Evolutionary conservation across 1,139 yeast species (phyloP).

Genomic region (Blastobotrys capitulatus): DNA sequence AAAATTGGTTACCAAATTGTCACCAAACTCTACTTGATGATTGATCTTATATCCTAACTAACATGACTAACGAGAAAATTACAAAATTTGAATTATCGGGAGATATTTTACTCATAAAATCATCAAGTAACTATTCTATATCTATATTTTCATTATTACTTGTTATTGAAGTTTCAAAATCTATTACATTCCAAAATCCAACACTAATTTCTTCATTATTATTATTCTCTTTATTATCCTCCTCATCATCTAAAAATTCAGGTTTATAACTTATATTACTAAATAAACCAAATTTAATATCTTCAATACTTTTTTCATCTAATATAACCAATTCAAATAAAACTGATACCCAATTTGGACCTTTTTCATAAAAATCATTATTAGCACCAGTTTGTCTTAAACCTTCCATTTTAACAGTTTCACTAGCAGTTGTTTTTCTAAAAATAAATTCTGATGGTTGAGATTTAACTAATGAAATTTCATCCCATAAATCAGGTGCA

Average conservation of each 20-base stretch:
- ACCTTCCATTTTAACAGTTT: constrained; percentile 29
- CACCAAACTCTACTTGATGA: too few relatives aligned
- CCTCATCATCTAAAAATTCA: neutral
- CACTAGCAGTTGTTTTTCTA: constrained; percentile 27
- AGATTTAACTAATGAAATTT: constrained; percentile 23
- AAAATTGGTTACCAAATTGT: too few relatives aligned
- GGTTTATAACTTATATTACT: constrained; percentile 15
- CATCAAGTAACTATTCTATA: too few relatives aligned
- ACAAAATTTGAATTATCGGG: too few relatives aligned
- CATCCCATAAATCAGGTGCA: constrained; percentile 27
- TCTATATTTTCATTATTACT: too few relatives aligned
- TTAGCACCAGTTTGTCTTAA: constrained; percentile 15
- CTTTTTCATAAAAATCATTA: constrained; percentile 19
- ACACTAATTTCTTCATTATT: constrained; percentile 3
- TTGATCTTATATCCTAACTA: too few relatives aligned
- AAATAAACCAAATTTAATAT: constrained; percentile 22
- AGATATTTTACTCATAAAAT: too few relatives aligned
- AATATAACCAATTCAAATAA: constrained; percentile 14
- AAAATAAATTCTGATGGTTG: constrained; percentile 27
- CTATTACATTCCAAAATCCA: constrained; percentile 17
- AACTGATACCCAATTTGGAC: constrained; percentile 29
- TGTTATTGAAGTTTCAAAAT: neutral
- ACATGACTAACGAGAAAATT: too few relatives aligned
- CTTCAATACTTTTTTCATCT: neutral
- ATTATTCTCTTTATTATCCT: constrained; percentile 8